Percentiles rank a stretch among this genome's conserved stretches.
phyloP scores from a whole-genome alignment of 75 land plant species.

The Selaginella tamariscina region DNA sequence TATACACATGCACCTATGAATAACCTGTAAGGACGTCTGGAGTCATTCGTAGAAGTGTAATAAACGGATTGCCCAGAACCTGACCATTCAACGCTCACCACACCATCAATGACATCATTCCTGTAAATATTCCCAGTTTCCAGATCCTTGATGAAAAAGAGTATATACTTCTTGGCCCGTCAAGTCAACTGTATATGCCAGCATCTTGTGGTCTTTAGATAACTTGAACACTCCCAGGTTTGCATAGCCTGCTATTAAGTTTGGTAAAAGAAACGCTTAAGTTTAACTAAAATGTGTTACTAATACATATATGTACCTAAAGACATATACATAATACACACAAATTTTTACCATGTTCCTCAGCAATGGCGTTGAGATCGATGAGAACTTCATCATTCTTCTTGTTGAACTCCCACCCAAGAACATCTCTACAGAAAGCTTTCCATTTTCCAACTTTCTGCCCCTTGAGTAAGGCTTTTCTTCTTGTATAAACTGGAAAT shows the following conservation, averaged over 20 bases:
- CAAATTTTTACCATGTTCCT: constrained; percentile 36
- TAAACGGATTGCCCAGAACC: constrained; percentile 36
- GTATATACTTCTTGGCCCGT: constrained; percentile 56
- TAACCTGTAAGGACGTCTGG: constrained; percentile 42
- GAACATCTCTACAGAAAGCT: constrained; percentile 9
- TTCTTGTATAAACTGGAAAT: constrained; percentile 65
- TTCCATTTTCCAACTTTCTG: constrained; percentile 20
- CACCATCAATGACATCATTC: constrained; percentile 36
- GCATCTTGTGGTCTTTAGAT: constrained; percentile 68
- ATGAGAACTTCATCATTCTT: constrained; percentile 51
- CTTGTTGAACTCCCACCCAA: constrained; percentile 17
- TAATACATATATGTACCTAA: too few relatives aligned
- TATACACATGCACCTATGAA: not conserved
- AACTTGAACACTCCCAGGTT: constrained; percentile 79
- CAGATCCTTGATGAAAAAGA: constrained; percentile 70
- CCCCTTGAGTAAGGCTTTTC: not conserved
- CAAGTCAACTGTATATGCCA: constrained; percentile 85
- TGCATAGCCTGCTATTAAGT: constrained; percentile 55
- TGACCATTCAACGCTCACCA: constrained; percentile 93
- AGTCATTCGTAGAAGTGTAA: constrained; percentile 53
- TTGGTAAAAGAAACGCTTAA: not conserved
- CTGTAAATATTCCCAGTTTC: constrained; percentile 26
- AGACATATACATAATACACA: not conserved
- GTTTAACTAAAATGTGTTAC: too few relatives aligned
- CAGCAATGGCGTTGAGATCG: constrained; percentile 76